Evolutionary conservation across 2,329 filamentous ascomycete species (phyloP).

Genomic region (Penicillium digitatum): DNA sequence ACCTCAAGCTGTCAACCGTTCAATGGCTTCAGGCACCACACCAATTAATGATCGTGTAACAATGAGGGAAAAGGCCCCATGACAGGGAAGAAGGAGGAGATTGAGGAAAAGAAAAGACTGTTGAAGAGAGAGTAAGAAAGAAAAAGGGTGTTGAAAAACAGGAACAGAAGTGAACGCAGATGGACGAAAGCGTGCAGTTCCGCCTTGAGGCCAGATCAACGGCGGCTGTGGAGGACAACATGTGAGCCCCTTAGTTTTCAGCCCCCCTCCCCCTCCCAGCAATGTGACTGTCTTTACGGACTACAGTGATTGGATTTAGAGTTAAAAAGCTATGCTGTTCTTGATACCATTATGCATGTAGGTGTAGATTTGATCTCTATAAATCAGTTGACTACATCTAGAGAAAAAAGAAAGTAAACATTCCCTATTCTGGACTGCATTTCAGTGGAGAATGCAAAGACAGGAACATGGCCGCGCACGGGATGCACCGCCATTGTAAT

Average conservation of each 20-base stretch:
- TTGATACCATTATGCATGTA: too few species aligned
- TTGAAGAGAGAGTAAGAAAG: conserved; percentile 18
- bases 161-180: conserved; percentile 29
- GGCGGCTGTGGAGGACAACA: conserved; percentile 17
- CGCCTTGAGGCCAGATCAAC: conserved; percentile 38
- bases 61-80: conserved; percentile 34
- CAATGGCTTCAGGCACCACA: conserved; percentile 15
- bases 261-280: conserved; percentile 10
- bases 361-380: background rate
- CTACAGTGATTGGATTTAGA: background rate
- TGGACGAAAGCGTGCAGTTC: conserved; percentile 28
- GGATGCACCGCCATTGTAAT: background rate
- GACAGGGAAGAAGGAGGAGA: conserved; percentile 26
- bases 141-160: conserved; percentile 18
- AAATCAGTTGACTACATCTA: background rate
- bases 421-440: background rate
- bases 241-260: conserved; percentile 20
- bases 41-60: conserved; percentile 38
- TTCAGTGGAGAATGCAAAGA: background rate
- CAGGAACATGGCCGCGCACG: conserved; percentile 1
- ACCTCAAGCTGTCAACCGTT: conserved; percentile 16
- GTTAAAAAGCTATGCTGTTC: background rate
- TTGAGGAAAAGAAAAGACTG: conserved; percentile 19
- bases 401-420: conserved; percentile 3
- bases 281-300: background rate